phyloP scores from a whole-genome alignment of 2,329 filamentous ascomycete species.

The Teratosphaeria pseudoeucalypti region DNA sequence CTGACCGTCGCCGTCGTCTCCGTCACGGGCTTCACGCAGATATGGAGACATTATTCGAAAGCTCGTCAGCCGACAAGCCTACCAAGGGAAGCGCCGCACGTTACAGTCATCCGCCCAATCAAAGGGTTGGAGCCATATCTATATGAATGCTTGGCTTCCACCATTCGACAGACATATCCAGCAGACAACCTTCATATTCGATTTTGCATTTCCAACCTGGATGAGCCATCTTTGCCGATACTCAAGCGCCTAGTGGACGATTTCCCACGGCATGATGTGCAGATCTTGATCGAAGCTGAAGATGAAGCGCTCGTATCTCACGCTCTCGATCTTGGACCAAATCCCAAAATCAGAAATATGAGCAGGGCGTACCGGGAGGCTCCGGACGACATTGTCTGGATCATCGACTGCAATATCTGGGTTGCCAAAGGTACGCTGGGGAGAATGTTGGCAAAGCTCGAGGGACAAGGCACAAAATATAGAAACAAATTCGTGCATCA shows the following conservation, averaged over 20 bases:
- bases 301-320: slow-evolving; percentile 56
- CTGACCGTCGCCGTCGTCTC: slow-evolving; percentile 45
- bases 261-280: slow-evolving; percentile 61
- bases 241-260: slow-evolving; percentile 62
- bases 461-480: slow-evolving; percentile 48
- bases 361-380: slow-evolving; percentile 86
- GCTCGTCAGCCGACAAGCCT: slow-evolving; percentile 26
- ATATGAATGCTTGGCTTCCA: slow-evolving; percentile 84
- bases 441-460: slow-evolving; percentile 80
- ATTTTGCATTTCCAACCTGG: slow-evolving; percentile 63
- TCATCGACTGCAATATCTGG: slow-evolving; percentile 96
- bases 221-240: slow-evolving; percentile 67
- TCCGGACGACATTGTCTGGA: slow-evolving; percentile 80
- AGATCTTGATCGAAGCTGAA: slow-evolving; percentile 70
- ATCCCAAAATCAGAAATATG: slow-evolving; percentile 97
- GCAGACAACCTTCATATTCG: slow-evolving; percentile 63
- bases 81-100: slow-evolving; percentile 52
- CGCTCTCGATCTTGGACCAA: slow-evolving; percentile 61
- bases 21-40: slow-evolving; percentile 47
- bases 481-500: slow-evolving; percentile 88
- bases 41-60: slow-evolving; percentile 47
- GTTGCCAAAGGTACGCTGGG: slow-evolving; percentile 66
- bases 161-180: slow-evolving; percentile 75
- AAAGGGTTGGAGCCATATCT: slow-evolving; percentile 85
- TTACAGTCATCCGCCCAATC: slow-evolving; percentile 86